Conservation (phyloP, 768 basidiomycete species). For the Mycena sanguinolenta region DNA sequence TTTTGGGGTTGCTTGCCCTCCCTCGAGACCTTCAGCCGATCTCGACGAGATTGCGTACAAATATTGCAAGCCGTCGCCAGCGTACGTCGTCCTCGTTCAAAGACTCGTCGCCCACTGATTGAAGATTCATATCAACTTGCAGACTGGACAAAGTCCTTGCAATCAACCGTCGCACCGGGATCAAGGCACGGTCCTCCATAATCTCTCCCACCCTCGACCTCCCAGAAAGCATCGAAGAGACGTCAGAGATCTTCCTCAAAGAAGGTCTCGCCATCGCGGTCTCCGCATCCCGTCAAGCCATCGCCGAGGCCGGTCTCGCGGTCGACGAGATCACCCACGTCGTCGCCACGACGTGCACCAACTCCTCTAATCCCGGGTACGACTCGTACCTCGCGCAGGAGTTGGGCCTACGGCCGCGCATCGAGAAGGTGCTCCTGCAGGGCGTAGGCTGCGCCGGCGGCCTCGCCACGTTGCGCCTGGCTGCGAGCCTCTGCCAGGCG, state of each 20-base stretch:
- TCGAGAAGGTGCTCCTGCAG: slow-evolving; percentile 30
- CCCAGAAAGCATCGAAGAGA: slow-evolving; percentile 8
- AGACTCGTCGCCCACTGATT: neutral
- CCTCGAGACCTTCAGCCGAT: neutral
- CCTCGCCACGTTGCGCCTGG: slow-evolving; percentile 20
- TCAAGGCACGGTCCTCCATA: slow-evolving; percentile 18
- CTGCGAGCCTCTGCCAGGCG: slow-evolving; percentile 21
- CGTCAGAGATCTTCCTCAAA: slow-evolving; percentile 12
- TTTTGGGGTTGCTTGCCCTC: slow-evolving; percentile 26
- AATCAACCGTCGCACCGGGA: slow-evolving; percentile 21
- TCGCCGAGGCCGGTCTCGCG: slow-evolving; percentile 4
- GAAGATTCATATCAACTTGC: neutral
- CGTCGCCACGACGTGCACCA: slow-evolving; percentile 27
- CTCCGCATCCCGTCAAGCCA: slow-evolving; percentile 9
- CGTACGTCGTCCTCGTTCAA: neutral
- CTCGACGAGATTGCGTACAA: slow-evolving; percentile 17
- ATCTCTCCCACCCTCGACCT: slow-evolving; percentile 5
- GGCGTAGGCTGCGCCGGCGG: slow-evolving; percentile 30
- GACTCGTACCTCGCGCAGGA: slow-evolving; percentile 17
- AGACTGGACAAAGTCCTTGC: slow-evolving; percentile 26
- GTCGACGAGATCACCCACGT: slow-evolving; percentile 23
- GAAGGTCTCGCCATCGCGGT: slow-evolving; percentile 18
- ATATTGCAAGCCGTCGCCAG: slow-evolving; percentile 16
- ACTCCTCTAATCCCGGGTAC: slow-evolving; percentile 24
- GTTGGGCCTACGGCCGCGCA: slow-evolving; percentile 16